Conservation (phyloP, 1,139 yeast genomes). For the Suhomyces taliae region DNA sequence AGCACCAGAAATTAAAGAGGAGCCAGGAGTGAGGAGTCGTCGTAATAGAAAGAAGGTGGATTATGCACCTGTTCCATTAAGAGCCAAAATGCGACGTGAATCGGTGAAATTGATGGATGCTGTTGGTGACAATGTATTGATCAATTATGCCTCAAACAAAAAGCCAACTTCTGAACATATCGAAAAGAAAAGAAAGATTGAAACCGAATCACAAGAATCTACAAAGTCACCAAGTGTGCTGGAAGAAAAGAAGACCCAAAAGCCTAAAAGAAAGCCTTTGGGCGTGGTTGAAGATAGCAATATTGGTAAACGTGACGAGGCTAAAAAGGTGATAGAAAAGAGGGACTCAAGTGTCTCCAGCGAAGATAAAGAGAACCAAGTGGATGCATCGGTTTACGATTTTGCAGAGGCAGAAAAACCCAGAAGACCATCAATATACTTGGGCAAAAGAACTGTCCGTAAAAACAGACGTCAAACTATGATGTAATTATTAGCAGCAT, state of each 20-base stretch:
- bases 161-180: constrained; percentile 5
- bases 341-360: not conserved
- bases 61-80: constrained; percentile 67
- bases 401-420: constrained; percentile 21
- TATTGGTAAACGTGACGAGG: not conserved
- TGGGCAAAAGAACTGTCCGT: constrained; percentile 11
- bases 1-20: constrained; percentile 27
- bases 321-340: not conserved
- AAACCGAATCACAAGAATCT: not conserved
- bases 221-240: not conserved
- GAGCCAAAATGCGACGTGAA: constrained; percentile 71
- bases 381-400: constrained; percentile 30
- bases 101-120: constrained; percentile 63
- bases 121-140: constrained; percentile 31
- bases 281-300: constrained; percentile 1
- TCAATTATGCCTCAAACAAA: constrained; percentile 46
- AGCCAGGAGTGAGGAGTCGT: constrained; percentile 9
- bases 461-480: constrained; percentile 15
- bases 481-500: constrained; percentile 1
- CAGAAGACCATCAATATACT: constrained; percentile 13
- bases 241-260: not conserved
- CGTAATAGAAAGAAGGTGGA: constrained; percentile 55
- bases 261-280: constrained; percentile 1
- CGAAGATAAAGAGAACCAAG: constrained; percentile 4
- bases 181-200: constrained; percentile 1